Conservation (phyloP, 1,139 yeast species). For the Sugiyamaella xylanicola region DNA sequence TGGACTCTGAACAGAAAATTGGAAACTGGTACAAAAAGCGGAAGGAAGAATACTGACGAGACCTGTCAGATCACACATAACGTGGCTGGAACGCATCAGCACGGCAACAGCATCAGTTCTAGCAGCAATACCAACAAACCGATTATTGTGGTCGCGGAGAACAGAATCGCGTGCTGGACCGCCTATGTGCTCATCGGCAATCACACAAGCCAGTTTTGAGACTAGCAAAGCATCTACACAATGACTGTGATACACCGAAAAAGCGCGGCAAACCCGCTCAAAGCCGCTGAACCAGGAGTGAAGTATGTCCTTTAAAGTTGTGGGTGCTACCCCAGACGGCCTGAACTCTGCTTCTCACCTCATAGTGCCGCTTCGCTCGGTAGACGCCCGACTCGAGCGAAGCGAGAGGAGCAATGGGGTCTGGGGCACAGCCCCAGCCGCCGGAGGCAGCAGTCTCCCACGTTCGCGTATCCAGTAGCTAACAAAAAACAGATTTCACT, state of each 20-base stretch:
- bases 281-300: slow-evolving; percentile 45
- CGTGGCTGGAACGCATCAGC: too few relatives aligned
- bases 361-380: slow-evolving; percentile 20
- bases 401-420: neutral
- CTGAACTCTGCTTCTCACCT: neutral
- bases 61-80: too few relatives aligned
- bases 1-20: too few relatives aligned
- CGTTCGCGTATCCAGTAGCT: neutral
- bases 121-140: too few relatives aligned
- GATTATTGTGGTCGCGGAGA: too few relatives aligned
- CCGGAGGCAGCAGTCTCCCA: slow-evolving; percentile 1
- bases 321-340: neutral
- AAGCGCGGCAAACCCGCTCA: slow-evolving; percentile 37
- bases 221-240: neutral
- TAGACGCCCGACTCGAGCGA: slow-evolving; percentile 40
- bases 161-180: neutral
- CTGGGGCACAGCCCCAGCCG: slow-evolving; percentile 1
- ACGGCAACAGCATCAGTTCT: too few relatives aligned
- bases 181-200: neutral
- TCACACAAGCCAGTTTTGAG: neutral
- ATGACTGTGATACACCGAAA: slow-evolving; percentile 46
- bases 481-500: slow-evolving; percentile 56
- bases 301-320: too few relatives aligned
- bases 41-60: too few relatives aligned
- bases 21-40: too few relatives aligned